phyloP scores from a whole-genome alignment of 495 filamentous ascomycete genomes.

The Xylaria castorea region DNA sequence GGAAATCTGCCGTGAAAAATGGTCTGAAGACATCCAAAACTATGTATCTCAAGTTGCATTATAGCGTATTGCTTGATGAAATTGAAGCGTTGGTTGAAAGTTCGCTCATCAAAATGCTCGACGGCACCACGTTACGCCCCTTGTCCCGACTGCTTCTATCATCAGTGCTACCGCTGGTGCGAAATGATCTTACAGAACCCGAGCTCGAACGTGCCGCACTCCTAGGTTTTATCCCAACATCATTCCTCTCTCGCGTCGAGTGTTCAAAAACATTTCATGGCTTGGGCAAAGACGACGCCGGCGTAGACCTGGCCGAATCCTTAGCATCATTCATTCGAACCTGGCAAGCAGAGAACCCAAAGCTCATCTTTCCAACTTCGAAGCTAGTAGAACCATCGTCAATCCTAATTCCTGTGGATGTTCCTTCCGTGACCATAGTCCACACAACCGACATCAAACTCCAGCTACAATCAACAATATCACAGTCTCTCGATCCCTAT shows the following conservation, averaged over 20 bases:
- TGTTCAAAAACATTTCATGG: constrained; percentile 55
- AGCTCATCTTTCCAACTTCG: constrained; percentile 38
- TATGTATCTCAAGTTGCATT: constrained; percentile 75
- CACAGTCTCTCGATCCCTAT: constrained; percentile 41
- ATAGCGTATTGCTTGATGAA: constrained; percentile 79
- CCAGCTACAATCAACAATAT: constrained; percentile 31
- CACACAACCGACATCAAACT: constrained; percentile 80
- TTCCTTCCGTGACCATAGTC: constrained; percentile 85
- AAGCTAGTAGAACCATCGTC: constrained; percentile 42
- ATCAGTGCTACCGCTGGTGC: constrained; percentile 59
- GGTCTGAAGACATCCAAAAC: constrained; percentile 52
- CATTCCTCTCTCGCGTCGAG: constrained; percentile 42
- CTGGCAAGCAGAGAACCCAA: constrained; percentile 49
- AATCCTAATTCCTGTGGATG: constrained; percentile 78
- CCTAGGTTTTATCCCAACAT: constrained; percentile 55
- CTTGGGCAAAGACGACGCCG: constrained; percentile 43
- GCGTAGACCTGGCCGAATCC: constrained; percentile 34
- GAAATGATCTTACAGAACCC: constrained; percentile 56
- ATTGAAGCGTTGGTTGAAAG: constrained; percentile 55
- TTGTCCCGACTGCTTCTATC: constrained; percentile 57
- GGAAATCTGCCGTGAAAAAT: constrained; percentile 43
- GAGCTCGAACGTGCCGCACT: constrained; percentile 67
- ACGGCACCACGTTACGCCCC: constrained; percentile 47
- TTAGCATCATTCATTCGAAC: constrained; percentile 44
- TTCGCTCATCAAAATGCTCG: constrained; percentile 48